Evolutionary conservation across 164 flowering plant species (phyloP), one percentile per base, ranked within the genome.

Genomic region (Amborella trichopoda): DNA sequence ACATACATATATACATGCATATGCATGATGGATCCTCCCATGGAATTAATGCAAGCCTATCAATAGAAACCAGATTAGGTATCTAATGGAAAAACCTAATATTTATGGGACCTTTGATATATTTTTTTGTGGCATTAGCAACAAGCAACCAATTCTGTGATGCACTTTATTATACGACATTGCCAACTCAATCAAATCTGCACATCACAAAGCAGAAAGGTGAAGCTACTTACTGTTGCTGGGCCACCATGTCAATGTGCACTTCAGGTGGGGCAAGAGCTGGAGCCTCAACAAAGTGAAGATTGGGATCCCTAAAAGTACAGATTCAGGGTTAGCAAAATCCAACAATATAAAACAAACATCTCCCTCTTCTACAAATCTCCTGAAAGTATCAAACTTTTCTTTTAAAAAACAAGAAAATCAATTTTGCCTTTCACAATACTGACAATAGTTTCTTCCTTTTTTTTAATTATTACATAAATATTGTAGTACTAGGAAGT

Each of bases 181-280:
- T 8, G 1, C 9, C 9, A 30, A 30, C 9, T 30, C 9, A 0
- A 30, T 8, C 9, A 8, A 30, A 30, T 8, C 14, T 8, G 34
- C 9, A 8, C 9, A 30, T 14, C 9, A 14, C 34, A 30, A 30
- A 14, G 14, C 9, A 12, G 20, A 3, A 17, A 1, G 3, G 36
- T 18, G 5, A n/a, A n/a, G n/a, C n/a, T 37, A 9, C 80, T 55
- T 63, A 75, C 81, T 56, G 67, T 58, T 66, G 66, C 47, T 76
- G 81, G 8, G 68, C 68, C 17, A 66, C 74, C 62, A 75, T 11
- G 52, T 78, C 81, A 39, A 76, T 73, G 2, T 64, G 65, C 16
- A 78, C 81, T 60, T 78, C 85, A 2, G 85, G 81, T 27, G 81
- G 81, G 46, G 79, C 79, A 55, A 78, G 79, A 9, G 84, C 83